Conservation (phyloP, 805 yeast species). For the Suhomyces kilbournensis region DNA sequence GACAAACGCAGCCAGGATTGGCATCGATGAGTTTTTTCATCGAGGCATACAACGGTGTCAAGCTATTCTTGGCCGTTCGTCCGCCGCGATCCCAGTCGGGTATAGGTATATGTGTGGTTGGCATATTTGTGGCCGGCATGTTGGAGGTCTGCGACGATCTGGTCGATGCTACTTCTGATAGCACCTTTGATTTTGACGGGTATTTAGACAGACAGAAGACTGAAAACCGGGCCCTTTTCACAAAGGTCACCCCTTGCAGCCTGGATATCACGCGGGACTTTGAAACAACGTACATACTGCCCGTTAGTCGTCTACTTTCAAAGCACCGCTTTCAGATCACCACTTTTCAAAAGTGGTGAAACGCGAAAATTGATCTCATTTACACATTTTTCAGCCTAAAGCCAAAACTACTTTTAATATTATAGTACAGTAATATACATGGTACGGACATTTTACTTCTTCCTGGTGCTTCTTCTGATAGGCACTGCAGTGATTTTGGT, state of each 20-base stretch:
- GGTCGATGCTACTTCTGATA: neutral
- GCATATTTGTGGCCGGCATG: neutral
- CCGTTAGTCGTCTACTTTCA: neutral
- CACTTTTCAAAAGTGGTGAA: neutral
- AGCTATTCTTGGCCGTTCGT: conserved; percentile 23
- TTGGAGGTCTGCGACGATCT: neutral
- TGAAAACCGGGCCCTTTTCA: neutral
- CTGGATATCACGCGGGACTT: neutral
- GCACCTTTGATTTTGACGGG: neutral
- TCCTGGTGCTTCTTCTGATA: conserved; percentile 13
- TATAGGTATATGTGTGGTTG: neutral
- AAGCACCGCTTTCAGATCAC: neutral
- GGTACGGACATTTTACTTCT: conserved; percentile 5
- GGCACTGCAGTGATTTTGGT: conserved; percentile 8
- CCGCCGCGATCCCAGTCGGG: conserved; percentile 43
- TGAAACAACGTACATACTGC: neutral
- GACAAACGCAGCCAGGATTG: conserved; percentile 38
- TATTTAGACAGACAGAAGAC: neutral
- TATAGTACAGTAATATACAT: neutral
- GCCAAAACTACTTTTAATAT: neutral
- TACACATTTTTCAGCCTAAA: neutral
- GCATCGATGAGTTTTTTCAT: conserved; percentile 30
- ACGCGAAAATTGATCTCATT: neutral
- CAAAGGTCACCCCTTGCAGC: neutral
- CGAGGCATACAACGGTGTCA: conserved; percentile 36